A percentile compares a stretch with the other conserved stretches of the same genome.
Evolutionary conservation across 352 stramenopile species (phyloP).

Genomic region (Pythium oligandrum): DNA sequence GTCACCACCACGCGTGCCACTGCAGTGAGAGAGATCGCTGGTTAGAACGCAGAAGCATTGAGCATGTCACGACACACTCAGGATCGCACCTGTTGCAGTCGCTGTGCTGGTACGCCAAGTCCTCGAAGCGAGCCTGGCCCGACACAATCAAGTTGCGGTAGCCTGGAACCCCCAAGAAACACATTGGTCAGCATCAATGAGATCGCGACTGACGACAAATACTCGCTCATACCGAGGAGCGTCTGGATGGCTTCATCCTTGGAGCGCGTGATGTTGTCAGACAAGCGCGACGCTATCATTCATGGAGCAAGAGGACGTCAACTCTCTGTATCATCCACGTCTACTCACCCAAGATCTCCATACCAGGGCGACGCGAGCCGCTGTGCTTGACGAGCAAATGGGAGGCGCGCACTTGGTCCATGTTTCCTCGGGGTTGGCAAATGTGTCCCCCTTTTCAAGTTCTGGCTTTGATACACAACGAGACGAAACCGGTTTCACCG

Average conservation of each 20-base stretch:
- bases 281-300: constrained; percentile 73
- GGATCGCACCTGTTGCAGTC: constrained; percentile 57
- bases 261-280: constrained; percentile 87
- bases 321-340: not conserved
- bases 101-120: constrained; percentile 79
- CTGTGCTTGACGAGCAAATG: constrained; percentile 96
- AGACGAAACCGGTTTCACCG: no score
- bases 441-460: no score
- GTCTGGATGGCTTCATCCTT: constrained; percentile 88
- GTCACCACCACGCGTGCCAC: constrained; percentile 83
- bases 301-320: no score
- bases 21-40: constrained; percentile 14
- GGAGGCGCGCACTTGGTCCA: constrained; percentile 76
- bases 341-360: constrained; percentile 22
- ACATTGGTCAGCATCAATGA: no score
- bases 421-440: not conserved
- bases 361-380: constrained; percentile 80
- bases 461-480: no score
- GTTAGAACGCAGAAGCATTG: not conserved
- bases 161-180: constrained; percentile 12
- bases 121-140: constrained; percentile 69
- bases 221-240: constrained; percentile 44
- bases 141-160: constrained; percentile 82
- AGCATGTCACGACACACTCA: not conserved
- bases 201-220: no score